These are phyloP conservation scores for Phytophthora litchii DNA, from an alignment of 352 stramenopile species.

Conservation along the genomic window DNA sequence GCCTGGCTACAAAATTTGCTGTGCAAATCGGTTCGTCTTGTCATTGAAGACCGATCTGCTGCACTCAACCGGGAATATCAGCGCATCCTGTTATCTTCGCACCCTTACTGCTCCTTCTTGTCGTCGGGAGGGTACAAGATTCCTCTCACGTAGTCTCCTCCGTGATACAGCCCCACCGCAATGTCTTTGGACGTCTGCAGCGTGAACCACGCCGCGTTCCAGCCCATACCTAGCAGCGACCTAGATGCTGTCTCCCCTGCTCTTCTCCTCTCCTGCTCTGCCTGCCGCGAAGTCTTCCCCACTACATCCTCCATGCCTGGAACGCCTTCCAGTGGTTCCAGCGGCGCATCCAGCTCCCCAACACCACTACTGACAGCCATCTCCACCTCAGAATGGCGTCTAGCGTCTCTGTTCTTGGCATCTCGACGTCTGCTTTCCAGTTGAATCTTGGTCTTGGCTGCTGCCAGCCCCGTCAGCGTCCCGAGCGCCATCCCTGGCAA, in stretches of 20 bases:
- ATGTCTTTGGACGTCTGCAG: slow-evolving; percentile 52
- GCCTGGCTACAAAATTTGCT: too few species aligned
- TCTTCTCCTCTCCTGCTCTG: slow-evolving; percentile 6
- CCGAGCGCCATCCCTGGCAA: slow-evolving; percentile 66
- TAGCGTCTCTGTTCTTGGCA: slow-evolving; percentile 37
- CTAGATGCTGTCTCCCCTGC: slow-evolving; percentile 12
- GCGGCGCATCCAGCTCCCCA: slow-evolving; percentile 25
- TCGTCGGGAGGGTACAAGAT: slow-evolving; percentile 30
- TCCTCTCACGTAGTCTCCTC: slow-evolving; percentile 46
- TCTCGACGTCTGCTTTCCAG: slow-evolving; percentile 55
- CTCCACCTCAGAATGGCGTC: slow-evolving; percentile 62
- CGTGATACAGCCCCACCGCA: slow-evolving; percentile 47
- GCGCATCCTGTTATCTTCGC: not conserved
- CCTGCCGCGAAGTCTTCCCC: slow-evolving; percentile 10
- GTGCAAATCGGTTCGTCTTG: not conserved
- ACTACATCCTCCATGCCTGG: slow-evolving; percentile 34
- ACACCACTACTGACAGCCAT: slow-evolving; percentile 50
- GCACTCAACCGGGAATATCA: not conserved
- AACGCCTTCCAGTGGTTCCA: slow-evolving; percentile 46
- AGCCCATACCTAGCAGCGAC: slow-evolving; percentile 41
- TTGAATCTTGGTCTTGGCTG: slow-evolving; percentile 69
- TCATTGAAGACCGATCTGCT: slow-evolving; percentile 2
- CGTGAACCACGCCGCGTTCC: slow-evolving; percentile 50
- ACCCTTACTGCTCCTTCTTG: slow-evolving; percentile 27
- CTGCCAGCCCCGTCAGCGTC: slow-evolving; percentile 45